phyloP scores from a whole-genome alignment of 805 yeast genomes.

The Nakazawaea populi region DNA sequence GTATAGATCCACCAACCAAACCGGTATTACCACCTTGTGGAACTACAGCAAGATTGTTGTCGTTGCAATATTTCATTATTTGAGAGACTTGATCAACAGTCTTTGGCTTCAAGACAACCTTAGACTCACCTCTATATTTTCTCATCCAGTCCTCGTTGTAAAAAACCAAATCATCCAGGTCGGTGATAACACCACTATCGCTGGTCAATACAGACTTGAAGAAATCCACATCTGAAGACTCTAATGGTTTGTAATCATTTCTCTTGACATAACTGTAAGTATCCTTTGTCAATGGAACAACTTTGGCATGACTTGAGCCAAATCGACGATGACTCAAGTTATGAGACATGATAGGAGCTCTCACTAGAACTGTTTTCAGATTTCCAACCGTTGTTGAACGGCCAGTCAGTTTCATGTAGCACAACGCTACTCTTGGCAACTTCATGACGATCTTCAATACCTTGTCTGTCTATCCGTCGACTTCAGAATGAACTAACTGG shows the following conservation, averaged over 20 bases:
- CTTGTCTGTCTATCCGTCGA: not conserved
- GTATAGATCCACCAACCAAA: conserved; percentile 89
- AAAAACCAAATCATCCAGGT: conserved; percentile 56
- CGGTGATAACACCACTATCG: conserved; percentile 43
- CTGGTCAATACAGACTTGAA: conserved; percentile 57
- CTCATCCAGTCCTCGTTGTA: conserved; percentile 94
- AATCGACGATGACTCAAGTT: not conserved
- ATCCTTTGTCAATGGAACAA: conserved; percentile 57
- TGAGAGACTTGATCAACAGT: conserved; percentile 70
- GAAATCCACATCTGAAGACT: conserved; percentile 47
- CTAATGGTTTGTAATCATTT: conserved; percentile 46
- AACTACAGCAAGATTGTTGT: conserved; percentile 71
- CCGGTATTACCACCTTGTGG: conserved; percentile 99
- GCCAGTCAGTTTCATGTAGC: not conserved
- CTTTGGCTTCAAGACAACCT: conserved; percentile 76
- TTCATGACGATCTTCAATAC: not conserved
- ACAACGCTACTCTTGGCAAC: not conserved
- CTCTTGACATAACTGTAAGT: conserved; percentile 57
- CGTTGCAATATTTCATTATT: conserved; percentile 77
- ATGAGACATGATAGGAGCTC: not conserved
- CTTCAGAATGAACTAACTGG: too few relatives aligned
- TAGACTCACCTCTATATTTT: conserved; percentile 85
- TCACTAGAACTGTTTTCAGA: not conserved
- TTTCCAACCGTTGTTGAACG: not conserved
- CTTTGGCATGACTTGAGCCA: conserved; percentile 14